phyloP scores from a whole-genome alignment of 1,284 basidiomycete species.

The Apiotrichum siamense region DNA sequence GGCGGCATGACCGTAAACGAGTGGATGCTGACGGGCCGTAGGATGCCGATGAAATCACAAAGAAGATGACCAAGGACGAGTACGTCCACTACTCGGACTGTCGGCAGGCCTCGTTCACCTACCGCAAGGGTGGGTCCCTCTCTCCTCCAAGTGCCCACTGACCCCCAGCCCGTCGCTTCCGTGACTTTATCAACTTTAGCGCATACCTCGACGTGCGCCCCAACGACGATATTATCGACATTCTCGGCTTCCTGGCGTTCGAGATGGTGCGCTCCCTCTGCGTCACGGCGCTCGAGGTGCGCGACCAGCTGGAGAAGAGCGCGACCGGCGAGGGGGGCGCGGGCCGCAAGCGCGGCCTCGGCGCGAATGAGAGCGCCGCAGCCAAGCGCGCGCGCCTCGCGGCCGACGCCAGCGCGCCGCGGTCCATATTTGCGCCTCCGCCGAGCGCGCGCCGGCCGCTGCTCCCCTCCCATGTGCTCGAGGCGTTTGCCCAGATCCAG shows the following conservation, averaged over 20 bases:
- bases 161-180: constrained; percentile 79
- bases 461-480: constrained; percentile 75
- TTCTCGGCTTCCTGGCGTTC: constrained; percentile 93
- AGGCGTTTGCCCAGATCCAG: constrained; percentile 82
- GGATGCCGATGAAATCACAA: constrained; percentile 92
- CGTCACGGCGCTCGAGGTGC: constrained; percentile 70
- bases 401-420: constrained; percentile 44
- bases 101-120: constrained; percentile 93
- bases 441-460: constrained; percentile 70
- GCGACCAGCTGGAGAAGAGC: constrained; percentile 32
- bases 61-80: constrained; percentile 93
- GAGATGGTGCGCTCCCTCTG: constrained; percentile 94
- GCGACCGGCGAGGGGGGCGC: constrained; percentile 11
- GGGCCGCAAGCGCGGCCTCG: constrained; percentile 23
- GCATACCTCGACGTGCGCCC: constrained; percentile 81
- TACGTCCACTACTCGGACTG: constrained; percentile 98
- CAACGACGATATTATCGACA: constrained; percentile 93
- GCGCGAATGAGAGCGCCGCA: constrained; percentile 43
- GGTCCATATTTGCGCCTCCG: constrained; percentile 69
- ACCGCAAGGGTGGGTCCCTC: constrained; percentile 67
- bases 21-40: constrained; percentile 34
- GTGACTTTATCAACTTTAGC: constrained; percentile 90
- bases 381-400: constrained; percentile 51
- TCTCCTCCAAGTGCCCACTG: background rate
- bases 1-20: no score